A percentile compares a stretch with the other conserved stretches of the same genome.
Conservation (phyloP, 768 basidiomycete species). For the Lactarius psammicola region DNA sequence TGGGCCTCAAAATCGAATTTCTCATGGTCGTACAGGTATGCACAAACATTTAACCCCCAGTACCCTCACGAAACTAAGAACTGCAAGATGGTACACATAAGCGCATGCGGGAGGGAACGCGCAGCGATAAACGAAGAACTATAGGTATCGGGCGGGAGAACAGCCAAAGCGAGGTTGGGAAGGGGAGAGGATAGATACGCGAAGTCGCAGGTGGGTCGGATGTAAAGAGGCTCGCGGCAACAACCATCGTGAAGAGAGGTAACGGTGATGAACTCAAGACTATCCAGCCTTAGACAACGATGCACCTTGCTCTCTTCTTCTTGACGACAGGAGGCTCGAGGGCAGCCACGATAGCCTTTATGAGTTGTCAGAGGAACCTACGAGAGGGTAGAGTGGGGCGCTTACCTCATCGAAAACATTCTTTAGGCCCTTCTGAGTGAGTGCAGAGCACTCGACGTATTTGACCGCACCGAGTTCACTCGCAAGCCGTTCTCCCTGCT, state of each 20-base stretch:
- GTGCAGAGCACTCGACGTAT: constrained; percentile 97
- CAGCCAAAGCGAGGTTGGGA: constrained; percentile 28
- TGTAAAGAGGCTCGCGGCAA: constrained; percentile 24
- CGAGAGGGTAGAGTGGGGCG: constrained; percentile 20
- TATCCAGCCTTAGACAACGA: constrained; percentile 65
- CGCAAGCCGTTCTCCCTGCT: constrained; percentile 91
- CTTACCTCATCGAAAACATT: constrained; percentile 99
- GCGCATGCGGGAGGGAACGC: constrained; percentile 15
- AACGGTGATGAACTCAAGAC: constrained; percentile 31
- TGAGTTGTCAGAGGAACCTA: constrained; percentile 2
- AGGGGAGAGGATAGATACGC: constrained; percentile 21
- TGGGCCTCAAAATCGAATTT: not conserved
- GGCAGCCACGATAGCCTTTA: constrained; percentile 95
- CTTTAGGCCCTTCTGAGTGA: constrained; percentile 99
- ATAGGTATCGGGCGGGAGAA: constrained; percentile 29
- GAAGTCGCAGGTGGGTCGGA: constrained; percentile 21
- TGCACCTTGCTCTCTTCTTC: constrained; percentile 74
- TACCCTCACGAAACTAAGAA: constrained; percentile 36
- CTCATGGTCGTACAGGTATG: not conserved
- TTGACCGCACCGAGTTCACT: constrained; percentile 97
- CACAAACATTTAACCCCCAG: constrained; percentile 33
- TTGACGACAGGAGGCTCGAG: constrained; percentile 94
- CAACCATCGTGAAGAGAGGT: constrained; percentile 22
- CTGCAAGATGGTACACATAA: constrained; percentile 35
- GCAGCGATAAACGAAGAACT: constrained; percentile 27